phyloP scores from a whole-genome alignment of 1,139 yeast species.

The Pneumocystis jirovecii region DNA sequence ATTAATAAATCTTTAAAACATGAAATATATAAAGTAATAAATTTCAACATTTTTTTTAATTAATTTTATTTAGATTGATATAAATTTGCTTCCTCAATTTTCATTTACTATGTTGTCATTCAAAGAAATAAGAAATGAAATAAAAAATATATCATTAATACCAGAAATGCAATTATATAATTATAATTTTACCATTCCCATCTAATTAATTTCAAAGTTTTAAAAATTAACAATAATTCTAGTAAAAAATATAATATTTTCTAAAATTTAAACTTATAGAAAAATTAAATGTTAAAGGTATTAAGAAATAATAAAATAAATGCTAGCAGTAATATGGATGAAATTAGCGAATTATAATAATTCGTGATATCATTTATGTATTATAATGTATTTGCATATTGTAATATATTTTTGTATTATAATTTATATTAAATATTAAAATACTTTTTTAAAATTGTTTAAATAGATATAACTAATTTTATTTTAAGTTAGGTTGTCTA shows the following conservation, averaged over 20 bases:
- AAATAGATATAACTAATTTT: no score
- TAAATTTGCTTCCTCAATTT: background rate
- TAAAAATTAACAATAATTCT: background rate
- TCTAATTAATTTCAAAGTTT: background rate
- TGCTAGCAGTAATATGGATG: no score
- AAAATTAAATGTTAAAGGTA: background rate
- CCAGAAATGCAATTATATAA: background rate
- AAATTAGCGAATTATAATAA: no score
- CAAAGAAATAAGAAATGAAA: background rate
- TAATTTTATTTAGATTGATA: background rate
- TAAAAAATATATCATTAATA: background rate
- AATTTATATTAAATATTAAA: no score
- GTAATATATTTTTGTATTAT: no score
- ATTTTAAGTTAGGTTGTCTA: no score
- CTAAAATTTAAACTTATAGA: background rate
- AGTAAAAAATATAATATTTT: background rate
- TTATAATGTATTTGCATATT: no score
- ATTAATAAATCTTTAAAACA: background rate
- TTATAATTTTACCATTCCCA: background rate
- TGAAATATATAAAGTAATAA: background rate
- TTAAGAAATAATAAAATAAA: no score
- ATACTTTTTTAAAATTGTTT: no score
- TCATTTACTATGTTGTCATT: background rate
- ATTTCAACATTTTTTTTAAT: background rate
- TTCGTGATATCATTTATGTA: no score